Conservation (phyloP, 331 rosid species). For the Arachis monticola region DNA sequence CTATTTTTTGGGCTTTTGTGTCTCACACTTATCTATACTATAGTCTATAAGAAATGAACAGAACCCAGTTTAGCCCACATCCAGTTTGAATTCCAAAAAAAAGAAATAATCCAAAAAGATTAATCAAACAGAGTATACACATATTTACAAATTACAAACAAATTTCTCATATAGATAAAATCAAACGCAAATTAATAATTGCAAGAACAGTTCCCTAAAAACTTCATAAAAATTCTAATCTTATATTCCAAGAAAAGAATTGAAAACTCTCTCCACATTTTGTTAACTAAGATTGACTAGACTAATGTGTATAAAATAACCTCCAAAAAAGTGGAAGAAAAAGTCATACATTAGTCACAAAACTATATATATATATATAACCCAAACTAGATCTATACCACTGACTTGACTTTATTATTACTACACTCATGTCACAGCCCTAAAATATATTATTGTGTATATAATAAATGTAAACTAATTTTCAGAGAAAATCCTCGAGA, state of each 20-base stretch:
- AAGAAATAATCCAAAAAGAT: too few relatives aligned
- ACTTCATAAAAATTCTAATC: conserved; percentile 6
- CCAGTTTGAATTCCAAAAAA: too few relatives aligned
- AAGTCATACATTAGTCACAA: conserved; percentile 33
- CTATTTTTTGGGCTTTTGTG: neutral
- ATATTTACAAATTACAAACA: neutral
- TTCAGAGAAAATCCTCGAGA: conserved; percentile 67
- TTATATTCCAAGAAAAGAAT: neutral
- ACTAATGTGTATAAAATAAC: conserved; percentile 20
- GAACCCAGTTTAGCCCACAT: too few relatives aligned
- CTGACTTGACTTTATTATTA: conserved; percentile 13
- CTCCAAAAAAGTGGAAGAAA: neutral
- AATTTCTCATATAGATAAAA: neutral
- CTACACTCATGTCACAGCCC: conserved; percentile 20
- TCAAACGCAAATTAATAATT: neutral
- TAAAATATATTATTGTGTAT: neutral
- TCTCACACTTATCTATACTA: neutral
- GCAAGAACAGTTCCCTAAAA: conserved; percentile 15
- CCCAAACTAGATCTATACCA: conserved; percentile 27
- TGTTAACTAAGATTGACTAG: conserved; percentile 10
- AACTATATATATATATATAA: conserved; percentile 23
- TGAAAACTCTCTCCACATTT: neutral
- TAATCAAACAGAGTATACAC: too few relatives aligned
- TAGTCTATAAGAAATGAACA: too few relatives aligned
- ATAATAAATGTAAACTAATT: neutral